These are phyloP conservation scores for Ambispora gerdemannii DNA, from an alignment of 192 early-diverging fungal genomes.

Conservation along the genomic window DNA sequence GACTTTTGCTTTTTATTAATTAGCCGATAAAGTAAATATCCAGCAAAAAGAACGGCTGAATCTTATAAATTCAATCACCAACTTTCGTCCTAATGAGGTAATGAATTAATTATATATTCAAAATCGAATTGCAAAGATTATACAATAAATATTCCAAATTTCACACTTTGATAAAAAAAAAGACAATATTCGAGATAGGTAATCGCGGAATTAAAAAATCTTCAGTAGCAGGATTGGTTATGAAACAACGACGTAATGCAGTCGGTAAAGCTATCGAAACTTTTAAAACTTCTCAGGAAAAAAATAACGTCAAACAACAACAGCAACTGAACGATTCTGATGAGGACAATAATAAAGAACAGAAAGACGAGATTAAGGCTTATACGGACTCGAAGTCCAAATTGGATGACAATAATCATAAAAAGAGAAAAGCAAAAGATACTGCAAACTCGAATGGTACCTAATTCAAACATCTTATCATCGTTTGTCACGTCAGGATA, in stretches of 20 bases:
- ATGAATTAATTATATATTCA: slow-evolving; percentile 10
- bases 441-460: not conserved
- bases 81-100: slow-evolving; percentile 78
- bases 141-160: not conserved
- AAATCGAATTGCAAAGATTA: too few species aligned
- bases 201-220: slow-evolving; percentile 76
- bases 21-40: slow-evolving; percentile 42
- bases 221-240: slow-evolving; percentile 62
- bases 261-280: slow-evolving; percentile 42
- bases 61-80: slow-evolving; percentile 71
- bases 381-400: slow-evolving; percentile 8
- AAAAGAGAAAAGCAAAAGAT: not conserved
- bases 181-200: slow-evolving; percentile 93
- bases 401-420: too few species aligned
- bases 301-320: slow-evolving; percentile 36
- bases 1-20: slow-evolving; percentile 16
- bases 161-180: not conserved
- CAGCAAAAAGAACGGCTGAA: slow-evolving; percentile 62
- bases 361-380: too few species aligned
- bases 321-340: slow-evolving; percentile 34
- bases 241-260: slow-evolving; percentile 61
- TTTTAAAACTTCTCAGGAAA: slow-evolving; percentile 23
- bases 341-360: too few species aligned
- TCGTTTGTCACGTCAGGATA: too few species aligned
- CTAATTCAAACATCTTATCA: too few species aligned